Evolutionary conservation across 352 stramenopile species (phyloP).

Genomic region (Phytopythium mirpurense): DNA sequence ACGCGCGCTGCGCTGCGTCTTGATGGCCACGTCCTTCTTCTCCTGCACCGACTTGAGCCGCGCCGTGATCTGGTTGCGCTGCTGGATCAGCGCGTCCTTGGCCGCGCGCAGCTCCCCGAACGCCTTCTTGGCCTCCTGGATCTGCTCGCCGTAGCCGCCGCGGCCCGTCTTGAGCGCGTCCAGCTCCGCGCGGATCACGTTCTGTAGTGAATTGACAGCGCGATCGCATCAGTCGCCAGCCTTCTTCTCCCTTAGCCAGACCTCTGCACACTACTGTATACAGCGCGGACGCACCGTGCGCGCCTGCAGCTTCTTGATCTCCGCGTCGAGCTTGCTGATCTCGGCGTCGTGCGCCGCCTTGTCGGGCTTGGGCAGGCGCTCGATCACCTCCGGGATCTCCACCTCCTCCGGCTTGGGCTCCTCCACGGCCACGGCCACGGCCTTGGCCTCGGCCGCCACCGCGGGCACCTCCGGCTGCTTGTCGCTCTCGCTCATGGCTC

Average conservation of each 20-base stretch:
- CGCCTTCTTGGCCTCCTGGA: constrained; percentile 84
- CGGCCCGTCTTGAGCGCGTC: constrained; percentile 79
- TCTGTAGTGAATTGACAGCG: too few species aligned
- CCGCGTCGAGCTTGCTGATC: constrained; percentile 77
- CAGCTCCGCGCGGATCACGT: constrained; percentile 65
- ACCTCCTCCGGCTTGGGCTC: constrained; percentile 26
- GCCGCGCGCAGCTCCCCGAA: constrained; percentile 77
- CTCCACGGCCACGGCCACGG: too few species aligned
- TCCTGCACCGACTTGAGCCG: constrained; percentile 81
- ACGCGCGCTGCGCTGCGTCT: constrained; percentile 58
- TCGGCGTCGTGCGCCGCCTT: constrained; percentile 89
- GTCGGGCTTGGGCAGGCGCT: constrained; percentile 79
- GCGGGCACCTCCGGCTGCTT: neutral
- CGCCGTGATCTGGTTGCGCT: constrained; percentile 76
- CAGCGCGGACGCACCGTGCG: constrained; percentile 31
- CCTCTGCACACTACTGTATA: too few species aligned
- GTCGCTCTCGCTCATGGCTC: constrained; percentile 6
- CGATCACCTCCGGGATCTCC: constrained; percentile 73
- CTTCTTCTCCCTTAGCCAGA: neutral
- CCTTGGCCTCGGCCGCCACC: neutral
- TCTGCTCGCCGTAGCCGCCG: constrained; percentile 78
- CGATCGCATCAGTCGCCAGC: neutral
- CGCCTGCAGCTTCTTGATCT: constrained; percentile 92
- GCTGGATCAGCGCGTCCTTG: constrained; percentile 85
- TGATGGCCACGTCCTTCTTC: constrained; percentile 70